Percentiles rank a stretch among this genome's conserved stretches.
Conservation (phyloP, 805 yeast genomes). For the Metschnikowia hibisci region DNA sequence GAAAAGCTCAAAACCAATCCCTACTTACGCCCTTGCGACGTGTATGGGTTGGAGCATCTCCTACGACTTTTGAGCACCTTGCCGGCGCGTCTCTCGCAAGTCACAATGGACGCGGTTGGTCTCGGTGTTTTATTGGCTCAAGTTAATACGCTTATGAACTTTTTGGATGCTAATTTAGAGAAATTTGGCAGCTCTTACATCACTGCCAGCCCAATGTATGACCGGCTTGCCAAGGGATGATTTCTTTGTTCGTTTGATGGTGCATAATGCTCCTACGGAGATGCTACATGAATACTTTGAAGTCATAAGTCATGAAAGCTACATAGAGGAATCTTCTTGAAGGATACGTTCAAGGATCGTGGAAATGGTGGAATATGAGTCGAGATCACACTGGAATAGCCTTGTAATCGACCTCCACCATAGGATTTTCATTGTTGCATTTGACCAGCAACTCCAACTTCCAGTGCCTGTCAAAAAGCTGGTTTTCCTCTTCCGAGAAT, state of each 20-base stretch:
- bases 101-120: conserved; percentile 78
- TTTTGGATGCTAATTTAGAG: conserved; percentile 43
- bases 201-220: conserved; percentile 38
- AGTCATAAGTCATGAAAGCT: neutral
- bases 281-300: neutral
- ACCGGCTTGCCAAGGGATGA: conserved; percentile 22
- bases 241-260: neutral
- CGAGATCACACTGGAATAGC: conserved; percentile 41
- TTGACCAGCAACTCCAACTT: conserved; percentile 59
- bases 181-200: conserved; percentile 34
- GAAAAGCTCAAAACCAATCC: conserved; percentile 21
- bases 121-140: conserved; percentile 51
- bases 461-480: conserved; percentile 52
- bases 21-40: conserved; percentile 7
- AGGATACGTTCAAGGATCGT: neutral
- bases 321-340: neutral
- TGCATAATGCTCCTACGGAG: no score
- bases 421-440: conserved; percentile 64
- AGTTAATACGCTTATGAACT: conserved; percentile 51
- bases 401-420: conserved; percentile 61
- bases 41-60: conserved; percentile 79
- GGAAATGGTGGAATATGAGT: neutral
- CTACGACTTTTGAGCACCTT: conserved; percentile 70
- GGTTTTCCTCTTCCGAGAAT: conserved; percentile 44
- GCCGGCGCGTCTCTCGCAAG: conserved; percentile 78